Conservation (phyloP, 1,139 yeast genomes). For the Hemisphaericaspora xylofermentans region DNA sequence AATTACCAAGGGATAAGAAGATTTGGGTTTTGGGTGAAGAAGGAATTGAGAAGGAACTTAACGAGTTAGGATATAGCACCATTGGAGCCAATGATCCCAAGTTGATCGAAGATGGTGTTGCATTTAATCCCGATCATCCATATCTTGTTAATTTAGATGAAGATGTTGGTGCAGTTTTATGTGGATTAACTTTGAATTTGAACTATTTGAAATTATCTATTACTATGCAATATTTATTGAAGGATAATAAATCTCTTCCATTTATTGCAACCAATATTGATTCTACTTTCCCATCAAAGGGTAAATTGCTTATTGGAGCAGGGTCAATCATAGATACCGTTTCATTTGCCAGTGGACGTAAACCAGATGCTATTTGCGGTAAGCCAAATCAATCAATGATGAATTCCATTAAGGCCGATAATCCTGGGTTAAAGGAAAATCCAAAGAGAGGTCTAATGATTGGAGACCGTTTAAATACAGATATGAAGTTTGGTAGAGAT, state of each 20-base stretch:
- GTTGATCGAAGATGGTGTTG: conserved; percentile 29
- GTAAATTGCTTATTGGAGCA: conserved; percentile 87
- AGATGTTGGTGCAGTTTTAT: conserved; percentile 81
- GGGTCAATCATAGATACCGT: conserved; percentile 86
- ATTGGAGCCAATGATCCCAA: conserved; percentile 43
- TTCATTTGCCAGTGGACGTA: conserved; percentile 73
- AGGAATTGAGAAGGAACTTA: conserved; percentile 45
- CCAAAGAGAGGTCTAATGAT: conserved; percentile 80
- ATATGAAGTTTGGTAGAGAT: conserved; percentile 84
- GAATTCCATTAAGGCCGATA: conserved; percentile 78
- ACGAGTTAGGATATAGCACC: conserved; percentile 42
- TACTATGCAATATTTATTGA: conserved; percentile 73
- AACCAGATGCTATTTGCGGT: conserved; percentile 71
- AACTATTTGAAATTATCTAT: conserved; percentile 81
- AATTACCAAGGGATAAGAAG: conserved; percentile 60
- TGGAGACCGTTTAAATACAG: conserved; percentile 95
- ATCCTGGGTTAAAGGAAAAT: conserved; percentile 45
- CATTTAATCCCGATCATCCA: conserved; percentile 35
- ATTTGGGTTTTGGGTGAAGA: conserved; percentile 49
- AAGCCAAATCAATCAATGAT: conserved; percentile 90
- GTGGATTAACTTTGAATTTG: conserved; percentile 75
- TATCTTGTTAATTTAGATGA: conserved; percentile 54
- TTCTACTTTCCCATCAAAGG: conserved; percentile 89
- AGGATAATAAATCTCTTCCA: conserved; percentile 60
- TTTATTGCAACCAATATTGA: conserved; percentile 96